Evolutionary conservation across 169 alveolate genomes (phyloP).

Genomic region (Babesia divergens): DNA sequence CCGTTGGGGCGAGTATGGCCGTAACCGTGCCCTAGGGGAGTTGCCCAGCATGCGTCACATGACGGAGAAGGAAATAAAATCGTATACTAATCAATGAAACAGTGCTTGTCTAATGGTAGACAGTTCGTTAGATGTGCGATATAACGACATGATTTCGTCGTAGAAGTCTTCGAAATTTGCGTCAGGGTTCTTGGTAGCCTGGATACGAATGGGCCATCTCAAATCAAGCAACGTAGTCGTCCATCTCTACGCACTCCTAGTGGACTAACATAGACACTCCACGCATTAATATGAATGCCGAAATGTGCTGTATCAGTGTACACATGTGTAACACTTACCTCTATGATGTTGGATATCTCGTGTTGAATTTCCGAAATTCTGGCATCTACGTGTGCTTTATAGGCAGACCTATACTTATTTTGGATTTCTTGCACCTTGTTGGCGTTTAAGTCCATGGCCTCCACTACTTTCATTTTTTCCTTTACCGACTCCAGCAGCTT

Average conservation of each 20-base stretch:
- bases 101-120: not conserved
- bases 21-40: slow-evolving; percentile 58
- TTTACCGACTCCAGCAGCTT: slow-evolving; percentile 7
- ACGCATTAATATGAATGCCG: too few relatives aligned
- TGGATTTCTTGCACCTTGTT: not conserved
- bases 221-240: too few relatives aligned
- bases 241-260: too few relatives aligned
- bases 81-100: slow-evolving; percentile 11
- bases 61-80: slow-evolving; percentile 34
- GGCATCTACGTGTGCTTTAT: not conserved
- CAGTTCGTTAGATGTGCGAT: not conserved
- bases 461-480: not conserved
- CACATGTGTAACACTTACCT: not conserved
- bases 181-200: not conserved
- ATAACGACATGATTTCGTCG: not conserved
- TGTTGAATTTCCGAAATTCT: not conserved
- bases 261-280: too few relatives aligned
- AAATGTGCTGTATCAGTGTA: too few relatives aligned
- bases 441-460: not conserved
- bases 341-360: not conserved
- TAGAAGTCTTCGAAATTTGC: not conserved
- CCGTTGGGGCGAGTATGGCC: slow-evolving; percentile 58
- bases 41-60: slow-evolving; percentile 56
- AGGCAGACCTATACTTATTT: not conserved
- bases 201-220: too few relatives aligned